Conservation (phyloP, 2,329 filamentous ascomycete species). For the Cladosporium sp. region DNA sequence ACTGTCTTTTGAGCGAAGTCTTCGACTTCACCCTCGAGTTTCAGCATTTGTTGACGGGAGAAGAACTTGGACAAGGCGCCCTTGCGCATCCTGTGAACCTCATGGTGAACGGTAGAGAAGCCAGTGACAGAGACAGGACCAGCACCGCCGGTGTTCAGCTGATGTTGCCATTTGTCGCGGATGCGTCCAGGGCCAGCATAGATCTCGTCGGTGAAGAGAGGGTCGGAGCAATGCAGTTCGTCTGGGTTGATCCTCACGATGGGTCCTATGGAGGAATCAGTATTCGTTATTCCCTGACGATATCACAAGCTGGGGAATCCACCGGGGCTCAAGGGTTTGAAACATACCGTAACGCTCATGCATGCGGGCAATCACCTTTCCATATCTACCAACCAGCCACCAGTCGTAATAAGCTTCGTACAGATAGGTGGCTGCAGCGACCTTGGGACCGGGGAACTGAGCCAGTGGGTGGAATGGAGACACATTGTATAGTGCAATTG, state of each 20-base stretch:
- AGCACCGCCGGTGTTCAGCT: conserved; percentile 9
- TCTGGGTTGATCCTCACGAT: conserved; percentile 40
- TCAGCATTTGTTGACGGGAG: conserved; percentile 19
- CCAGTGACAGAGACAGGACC: conserved; percentile 9
- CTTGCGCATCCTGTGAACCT: conserved; percentile 23
- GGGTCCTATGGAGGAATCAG: conserved; percentile 20
- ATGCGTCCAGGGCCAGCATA: conserved; percentile 20
- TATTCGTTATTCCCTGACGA: neutral
- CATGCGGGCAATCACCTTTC: conserved; percentile 26
- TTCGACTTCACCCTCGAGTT: conserved; percentile 17
- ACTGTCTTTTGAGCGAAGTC: conserved; percentile 48
- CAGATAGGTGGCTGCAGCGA: conserved; percentile 32
- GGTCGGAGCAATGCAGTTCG: conserved; percentile 40
- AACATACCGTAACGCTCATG: conserved; percentile 31
- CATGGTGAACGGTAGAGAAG: conserved; percentile 48
- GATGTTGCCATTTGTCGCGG: conserved; percentile 17
- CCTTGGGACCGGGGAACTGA: conserved; percentile 32
- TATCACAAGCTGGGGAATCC: no score
- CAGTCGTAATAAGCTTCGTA: conserved; percentile 36
- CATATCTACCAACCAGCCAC: conserved; percentile 19
- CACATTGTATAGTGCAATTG: conserved; percentile 11
- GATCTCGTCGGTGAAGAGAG: conserved; percentile 29
- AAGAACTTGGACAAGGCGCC: conserved; percentile 23
- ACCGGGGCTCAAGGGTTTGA: no score
- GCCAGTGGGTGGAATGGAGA: conserved; percentile 29